These are phyloP conservation scores for Diaporthe sp. DNA, from an alignment of 2,329 filamentous ascomycete species.

Conservation along the genomic window DNA sequence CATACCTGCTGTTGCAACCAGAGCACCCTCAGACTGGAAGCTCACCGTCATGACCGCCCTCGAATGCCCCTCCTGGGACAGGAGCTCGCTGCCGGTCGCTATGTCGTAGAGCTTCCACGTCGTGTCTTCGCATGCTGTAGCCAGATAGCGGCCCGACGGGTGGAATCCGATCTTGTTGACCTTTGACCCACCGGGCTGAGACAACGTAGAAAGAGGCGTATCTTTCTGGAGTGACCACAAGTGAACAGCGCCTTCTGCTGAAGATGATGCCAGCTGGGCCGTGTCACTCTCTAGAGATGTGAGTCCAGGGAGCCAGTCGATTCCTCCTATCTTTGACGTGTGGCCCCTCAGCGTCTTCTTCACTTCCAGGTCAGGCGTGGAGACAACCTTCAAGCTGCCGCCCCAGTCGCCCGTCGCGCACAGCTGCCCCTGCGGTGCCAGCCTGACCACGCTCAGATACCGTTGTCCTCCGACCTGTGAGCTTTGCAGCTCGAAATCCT, in stretches of 20 bases:
- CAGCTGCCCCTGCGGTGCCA: conserved; percentile 86
- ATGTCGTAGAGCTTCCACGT: conserved; percentile 98
- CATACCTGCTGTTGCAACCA: conserved; percentile 91
- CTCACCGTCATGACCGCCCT: conserved; percentile 91
- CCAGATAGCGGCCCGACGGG: conserved; percentile 89
- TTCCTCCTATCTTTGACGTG: conserved; percentile 88
- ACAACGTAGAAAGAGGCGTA: conserved; percentile 73
- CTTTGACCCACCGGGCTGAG: conserved; percentile 63
- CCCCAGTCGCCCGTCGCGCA: conserved; percentile 95
- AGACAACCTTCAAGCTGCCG: conserved; percentile 87
- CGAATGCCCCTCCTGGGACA: conserved; percentile 94
- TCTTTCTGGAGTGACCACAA: conserved; percentile 92
- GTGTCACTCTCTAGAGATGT: conserved; percentile 77
- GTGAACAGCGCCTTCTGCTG: conserved; percentile 88
- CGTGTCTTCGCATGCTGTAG: conserved; percentile 94
- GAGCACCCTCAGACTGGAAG: conserved; percentile 92
- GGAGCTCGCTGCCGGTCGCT: conserved; percentile 83
- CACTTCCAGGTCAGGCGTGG: conserved; percentile 85
- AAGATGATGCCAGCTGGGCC: conserved; percentile 91
- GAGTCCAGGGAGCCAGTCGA: conserved; percentile 90
- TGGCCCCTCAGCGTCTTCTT: conserved; percentile 85
- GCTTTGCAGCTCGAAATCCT: conserved; percentile 90
- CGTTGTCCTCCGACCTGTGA: conserved; percentile 94
- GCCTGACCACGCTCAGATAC: conserved; percentile 91
- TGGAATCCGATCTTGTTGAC: conserved; percentile 96